Base-by-base conservation (phyloP, 2,329 filamentous ascomycete genomes). In the Aphanoascus verrucosus region DNA sequence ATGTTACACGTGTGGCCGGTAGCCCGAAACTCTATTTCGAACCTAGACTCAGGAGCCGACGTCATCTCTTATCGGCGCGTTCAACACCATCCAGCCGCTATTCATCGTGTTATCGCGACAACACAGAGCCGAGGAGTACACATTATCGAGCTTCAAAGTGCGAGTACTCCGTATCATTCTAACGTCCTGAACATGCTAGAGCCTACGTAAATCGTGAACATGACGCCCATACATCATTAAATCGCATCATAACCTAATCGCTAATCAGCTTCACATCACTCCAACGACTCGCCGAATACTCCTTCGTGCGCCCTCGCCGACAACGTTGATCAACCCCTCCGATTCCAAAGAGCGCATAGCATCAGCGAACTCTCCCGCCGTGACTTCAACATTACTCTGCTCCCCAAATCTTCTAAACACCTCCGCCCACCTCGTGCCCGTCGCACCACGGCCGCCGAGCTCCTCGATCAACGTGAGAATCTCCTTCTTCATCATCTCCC, bases 261-360 rank as follows among this genome's bases (percentile, higher is more conserved):
- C 17, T 23, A 5, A 12, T 9, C 15, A 35, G 19, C 5, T 28
- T 60, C 45, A 75, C 52, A 69, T 65, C 57, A 72, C 66, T 8
- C 78, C 79, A 17, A 75, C 86, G 43, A 94, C 80, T 62, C 89
- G 81, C 64, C 91, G 81, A 49, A 98, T 83, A 59, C 74, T 87
- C 72, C 84, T 87, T 70, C 91, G 82, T 15, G 85, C 79, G 3
- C 93, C 93, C 62, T 97, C 91, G 0, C 93, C 93, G 34, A 78
- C 77, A 15, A 97, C 76, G 70, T 86, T 86, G 54, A 96, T 77
- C 32, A 80, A 74, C 0, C 90, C 93, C 72, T 97, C 93, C 58
- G 85, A 81, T 75, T 98, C 91, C 55, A 97, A 72, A 9, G 78
- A 75, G 58, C 85, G 77, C 67, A 97, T 79, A 11, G 83, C 85